Evolutionary conservation across 2,329 filamentous ascomycete genomes (phyloP).

Genomic region (Hymenoscyphus linearis): DNA sequence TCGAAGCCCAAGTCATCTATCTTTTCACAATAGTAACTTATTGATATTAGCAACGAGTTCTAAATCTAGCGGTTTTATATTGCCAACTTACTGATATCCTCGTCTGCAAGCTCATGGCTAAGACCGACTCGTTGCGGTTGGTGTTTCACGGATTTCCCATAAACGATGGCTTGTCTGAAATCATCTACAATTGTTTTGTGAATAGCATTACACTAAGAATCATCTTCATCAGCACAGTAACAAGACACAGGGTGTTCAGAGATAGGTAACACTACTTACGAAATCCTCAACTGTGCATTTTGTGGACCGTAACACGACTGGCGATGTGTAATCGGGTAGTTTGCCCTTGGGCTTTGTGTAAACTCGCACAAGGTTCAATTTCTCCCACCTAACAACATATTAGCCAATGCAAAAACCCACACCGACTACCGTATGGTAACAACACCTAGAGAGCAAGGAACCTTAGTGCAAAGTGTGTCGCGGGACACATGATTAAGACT

Average conservation of each 20-base stretch:
- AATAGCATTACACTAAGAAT: slow-evolving; percentile 81
- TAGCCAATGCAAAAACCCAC: slow-evolving; percentile 13
- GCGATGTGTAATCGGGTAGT: slow-evolving; percentile 84
- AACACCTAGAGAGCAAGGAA: neutral
- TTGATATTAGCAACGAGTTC: slow-evolving; percentile 14
- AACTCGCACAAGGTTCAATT: slow-evolving; percentile 81
- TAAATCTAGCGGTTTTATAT: neutral
- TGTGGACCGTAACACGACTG: slow-evolving; percentile 79
- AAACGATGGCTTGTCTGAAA: slow-evolving; percentile 93
- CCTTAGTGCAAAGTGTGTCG: neutral
- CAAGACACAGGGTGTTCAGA: slow-evolving; percentile 3
- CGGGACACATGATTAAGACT: slow-evolving; percentile 2
- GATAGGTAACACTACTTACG: slow-evolving; percentile 51
- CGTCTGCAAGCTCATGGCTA: slow-evolving; percentile 84
- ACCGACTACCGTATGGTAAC: slow-evolving; percentile 2
- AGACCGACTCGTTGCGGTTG: slow-evolving; percentile 95
- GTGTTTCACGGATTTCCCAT: slow-evolving; percentile 97
- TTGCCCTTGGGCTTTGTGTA: slow-evolving; percentile 98
- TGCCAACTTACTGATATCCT: slow-evolving; percentile 66
- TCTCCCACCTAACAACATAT: slow-evolving; percentile 65
- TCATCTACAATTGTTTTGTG: slow-evolving; percentile 94
- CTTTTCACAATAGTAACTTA: slow-evolving; percentile 65
- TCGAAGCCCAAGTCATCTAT: slow-evolving; percentile 32
- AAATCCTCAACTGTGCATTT: slow-evolving; percentile 95
- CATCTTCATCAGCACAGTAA: slow-evolving; percentile 15